A percentile compares a stretch with the other conserved stretches of the same genome.
phyloP scores from a whole-genome alignment of 495 filamentous ascomycete genomes.

The Lophiostoma macrostomum region DNA sequence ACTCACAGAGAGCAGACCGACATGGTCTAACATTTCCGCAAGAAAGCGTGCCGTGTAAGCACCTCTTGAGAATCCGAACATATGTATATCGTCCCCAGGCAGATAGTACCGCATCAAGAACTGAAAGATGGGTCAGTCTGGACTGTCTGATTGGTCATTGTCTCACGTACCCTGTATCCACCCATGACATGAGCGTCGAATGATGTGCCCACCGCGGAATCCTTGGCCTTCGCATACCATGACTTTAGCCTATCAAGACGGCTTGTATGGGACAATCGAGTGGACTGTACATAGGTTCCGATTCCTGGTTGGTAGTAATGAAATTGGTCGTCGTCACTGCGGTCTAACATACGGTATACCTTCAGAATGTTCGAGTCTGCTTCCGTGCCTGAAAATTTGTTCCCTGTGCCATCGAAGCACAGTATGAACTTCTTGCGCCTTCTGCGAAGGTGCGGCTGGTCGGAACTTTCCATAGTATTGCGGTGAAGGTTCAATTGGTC shows the following conservation, averaged over 20 bases:
- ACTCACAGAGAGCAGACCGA: conserved; percentile 64
- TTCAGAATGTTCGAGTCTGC: conserved; percentile 88
- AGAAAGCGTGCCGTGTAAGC: conserved; percentile 86
- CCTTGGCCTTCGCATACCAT: conserved; percentile 78
- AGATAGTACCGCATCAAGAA: conserved; percentile 86
- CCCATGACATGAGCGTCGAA: conserved; percentile 83
- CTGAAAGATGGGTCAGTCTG: neutral
- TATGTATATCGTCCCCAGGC: conserved; percentile 72
- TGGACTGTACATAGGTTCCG: conserved; percentile 70
- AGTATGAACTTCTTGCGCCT: conserved; percentile 57
- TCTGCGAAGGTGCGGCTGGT: conserved; percentile 7
- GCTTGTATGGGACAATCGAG: conserved; percentile 63
- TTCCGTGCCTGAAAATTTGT: conserved; percentile 78
- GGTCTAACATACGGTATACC: conserved; percentile 69
- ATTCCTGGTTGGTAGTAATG: conserved; percentile 81
- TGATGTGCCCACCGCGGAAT: conserved; percentile 77
- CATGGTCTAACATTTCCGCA: conserved; percentile 81
- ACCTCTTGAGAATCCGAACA: conserved; percentile 83
- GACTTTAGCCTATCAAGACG: conserved; percentile 63
- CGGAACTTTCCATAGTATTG: conserved; percentile 18
- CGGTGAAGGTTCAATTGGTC: conserved; percentile 1
- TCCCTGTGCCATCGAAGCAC: conserved; percentile 71
- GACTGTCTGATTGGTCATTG: neutral
- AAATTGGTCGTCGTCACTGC: conserved; percentile 52
- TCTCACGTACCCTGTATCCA: conserved; percentile 59